Conservation (phyloP, 208 protist genomes). For the Leishmania aethiopica region DNA sequence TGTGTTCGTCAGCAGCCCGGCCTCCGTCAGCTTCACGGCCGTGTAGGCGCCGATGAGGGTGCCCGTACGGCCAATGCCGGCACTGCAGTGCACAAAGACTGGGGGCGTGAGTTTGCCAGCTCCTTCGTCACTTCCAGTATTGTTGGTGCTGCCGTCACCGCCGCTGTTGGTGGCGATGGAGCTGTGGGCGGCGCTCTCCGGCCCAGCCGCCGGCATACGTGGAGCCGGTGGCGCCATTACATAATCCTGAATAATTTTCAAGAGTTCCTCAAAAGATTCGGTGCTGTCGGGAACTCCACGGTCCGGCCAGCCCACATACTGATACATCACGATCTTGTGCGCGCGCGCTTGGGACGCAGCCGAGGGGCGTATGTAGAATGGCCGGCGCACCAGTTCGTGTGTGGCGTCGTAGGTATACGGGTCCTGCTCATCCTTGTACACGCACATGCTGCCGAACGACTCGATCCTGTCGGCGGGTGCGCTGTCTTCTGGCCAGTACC, state of each 20-base stretch:
- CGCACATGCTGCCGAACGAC: conserved; percentile 29
- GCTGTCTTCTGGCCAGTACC: conserved; percentile 70
- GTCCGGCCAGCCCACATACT: conserved; percentile 89
- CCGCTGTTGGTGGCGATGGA: neutral
- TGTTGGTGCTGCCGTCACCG: neutral
- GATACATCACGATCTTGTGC: conserved; percentile 63
- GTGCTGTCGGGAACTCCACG: conserved; percentile 74
- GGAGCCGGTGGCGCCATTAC: conserved; percentile 3
- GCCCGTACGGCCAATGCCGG: conserved; percentile 84
- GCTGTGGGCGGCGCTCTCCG: neutral
- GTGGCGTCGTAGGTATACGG: conserved; percentile 31
- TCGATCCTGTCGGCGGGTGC: conserved; percentile 8
- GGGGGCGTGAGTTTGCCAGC: conserved; percentile 12
- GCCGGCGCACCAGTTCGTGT: conserved; percentile 25
- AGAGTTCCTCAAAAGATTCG: conserved; percentile 60
- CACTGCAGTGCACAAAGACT: conserved; percentile 88
- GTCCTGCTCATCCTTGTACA: conserved; percentile 43
- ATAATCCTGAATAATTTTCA: conserved; percentile 43
- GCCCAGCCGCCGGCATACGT: neutral
- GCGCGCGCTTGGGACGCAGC: conserved; percentile 7
- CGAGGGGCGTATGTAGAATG: conserved; percentile 32
- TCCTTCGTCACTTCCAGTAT: neutral
- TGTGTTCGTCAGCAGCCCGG: conserved; percentile 32
- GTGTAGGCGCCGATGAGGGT: conserved; percentile 84
- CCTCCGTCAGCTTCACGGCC: conserved; percentile 40